phyloP scores from a whole-genome alignment of 78 protist species.

The Cavenderia fasciculata region DNA sequence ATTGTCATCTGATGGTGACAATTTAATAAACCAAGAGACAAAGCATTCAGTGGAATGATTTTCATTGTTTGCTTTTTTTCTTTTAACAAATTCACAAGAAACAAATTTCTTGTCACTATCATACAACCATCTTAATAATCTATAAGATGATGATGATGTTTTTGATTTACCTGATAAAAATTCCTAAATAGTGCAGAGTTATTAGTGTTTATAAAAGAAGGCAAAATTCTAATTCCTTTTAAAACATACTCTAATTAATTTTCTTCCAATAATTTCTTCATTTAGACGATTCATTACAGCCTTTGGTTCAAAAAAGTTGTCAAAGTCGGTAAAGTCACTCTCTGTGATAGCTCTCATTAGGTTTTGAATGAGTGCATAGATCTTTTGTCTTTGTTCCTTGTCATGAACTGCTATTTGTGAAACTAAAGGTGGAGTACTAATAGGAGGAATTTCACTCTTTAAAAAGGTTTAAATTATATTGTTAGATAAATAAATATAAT shows the following conservation, averaged over 20 bases:
- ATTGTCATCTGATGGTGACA: constrained; percentile 3
- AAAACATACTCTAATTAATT: constrained; percentile 6
- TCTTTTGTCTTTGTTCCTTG: background rate
- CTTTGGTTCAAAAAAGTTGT: constrained; percentile 39
- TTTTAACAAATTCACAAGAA: constrained; percentile 8
- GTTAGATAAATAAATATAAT: too few relatives aligned
- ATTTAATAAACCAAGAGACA: constrained; percentile 39
- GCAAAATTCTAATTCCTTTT: background rate
- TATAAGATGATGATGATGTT: background rate
- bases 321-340: constrained; percentile 1
- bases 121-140: background rate
- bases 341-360: background rate
- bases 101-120: constrained; percentile 14
- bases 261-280: constrained; percentile 56
- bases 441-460: too few relatives aligned
- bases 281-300: constrained; percentile 36
- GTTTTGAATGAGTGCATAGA: background rate
- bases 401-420: background rate
- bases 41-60: background rate
- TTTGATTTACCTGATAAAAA: background rate
- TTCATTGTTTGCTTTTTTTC: background rate
- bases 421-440: too few relatives aligned
- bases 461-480: too few relatives aligned
- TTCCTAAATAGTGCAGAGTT: background rate
- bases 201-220: background rate